Percentiles rank a stretch among this genome's conserved stretches.
phyloP scores from a whole-genome alignment of 495 filamentous ascomycete species.

The Cercophora scortea region DNA sequence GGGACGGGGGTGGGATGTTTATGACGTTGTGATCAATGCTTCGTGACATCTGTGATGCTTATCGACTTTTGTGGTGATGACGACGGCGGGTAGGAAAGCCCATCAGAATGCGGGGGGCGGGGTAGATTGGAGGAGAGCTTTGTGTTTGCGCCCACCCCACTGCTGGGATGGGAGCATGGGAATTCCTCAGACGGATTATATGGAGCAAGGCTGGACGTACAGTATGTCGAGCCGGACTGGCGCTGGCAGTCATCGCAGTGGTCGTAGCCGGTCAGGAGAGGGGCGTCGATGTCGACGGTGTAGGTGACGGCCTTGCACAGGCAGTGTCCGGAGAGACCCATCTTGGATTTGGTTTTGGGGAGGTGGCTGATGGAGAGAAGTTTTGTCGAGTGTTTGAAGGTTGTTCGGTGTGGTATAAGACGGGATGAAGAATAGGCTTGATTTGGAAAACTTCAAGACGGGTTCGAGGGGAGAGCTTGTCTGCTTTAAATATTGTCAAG shows the following conservation, averaged over 20 bases:
- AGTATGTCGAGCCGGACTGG: constrained; percentile 61
- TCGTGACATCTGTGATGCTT: no score
- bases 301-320: constrained; percentile 64
- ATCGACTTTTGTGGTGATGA: no score
- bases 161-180: neutral
- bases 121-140: neutral
- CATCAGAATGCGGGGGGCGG: neutral
- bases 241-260: constrained; percentile 70
- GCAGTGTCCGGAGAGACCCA: constrained; percentile 62
- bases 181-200: neutral
- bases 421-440: no score
- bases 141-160: neutral
- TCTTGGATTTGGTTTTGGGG: constrained; percentile 25
- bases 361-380: neutral
- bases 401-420: no score
- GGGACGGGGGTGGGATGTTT: no score
- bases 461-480: no score
- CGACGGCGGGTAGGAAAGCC: no score
- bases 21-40: no score
- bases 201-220: constrained; percentile 34
- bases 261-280: constrained; percentile 53
- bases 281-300: constrained; percentile 46
- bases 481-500: no score
- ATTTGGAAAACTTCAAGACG: no score
- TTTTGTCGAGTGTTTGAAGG: no score